Base-by-base conservation (phyloP, 495 filamentous ascomycete genomes). In the Aspergillus taichungensis region DNA sequence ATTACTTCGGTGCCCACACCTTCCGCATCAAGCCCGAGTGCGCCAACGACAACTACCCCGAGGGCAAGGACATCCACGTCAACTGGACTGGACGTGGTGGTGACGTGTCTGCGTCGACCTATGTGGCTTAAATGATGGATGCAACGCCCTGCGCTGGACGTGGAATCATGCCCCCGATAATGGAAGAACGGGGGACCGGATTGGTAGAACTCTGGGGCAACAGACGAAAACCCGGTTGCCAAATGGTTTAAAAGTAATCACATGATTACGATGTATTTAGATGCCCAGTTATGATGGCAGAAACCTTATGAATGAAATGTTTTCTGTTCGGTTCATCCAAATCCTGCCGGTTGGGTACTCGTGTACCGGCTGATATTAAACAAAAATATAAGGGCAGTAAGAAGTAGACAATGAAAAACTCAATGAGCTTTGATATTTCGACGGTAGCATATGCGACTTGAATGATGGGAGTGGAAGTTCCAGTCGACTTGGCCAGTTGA, bases 1-100 rank as follows among this genome's bases (percentile, higher is more conserved):
- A 98, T 68, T 98, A 97, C 84, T 98, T 98, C 63, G 83, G 92
- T 67, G 92, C 92, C 43, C 92, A 98, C 83, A 98, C 94, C 47
- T 98, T 97, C 87, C 76, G 76, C 58, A 83, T 96, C 77, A 96
- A 96, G 87, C 87, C 92, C 34, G 87, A 96, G 72, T 65, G 55
- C 54, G 91, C 89, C 53, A 90, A 57, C 63, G 80, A 72, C 34
- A 91, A 87, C 71, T 90, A 91, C 75, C 84, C 83, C 46, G 83
- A 78, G 63, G 88, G 82, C 64, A 75, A 88, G 73, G 80, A 97
- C 64, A 91, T 92, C 64, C 92, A 98, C 77, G 91, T 97, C 59
- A 98, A 98, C 84, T 98, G 94, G 92, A 98, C 92, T 52, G 94
- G 92, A 45, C 80, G 92, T 60, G 92, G 92, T 61, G 92, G 92